Evolutionary conservation across 1,284 basidiomycete species (phyloP), one percentile per base, ranked within the genome.

Genomic region (Moesziomyces globuligerus): DNA sequence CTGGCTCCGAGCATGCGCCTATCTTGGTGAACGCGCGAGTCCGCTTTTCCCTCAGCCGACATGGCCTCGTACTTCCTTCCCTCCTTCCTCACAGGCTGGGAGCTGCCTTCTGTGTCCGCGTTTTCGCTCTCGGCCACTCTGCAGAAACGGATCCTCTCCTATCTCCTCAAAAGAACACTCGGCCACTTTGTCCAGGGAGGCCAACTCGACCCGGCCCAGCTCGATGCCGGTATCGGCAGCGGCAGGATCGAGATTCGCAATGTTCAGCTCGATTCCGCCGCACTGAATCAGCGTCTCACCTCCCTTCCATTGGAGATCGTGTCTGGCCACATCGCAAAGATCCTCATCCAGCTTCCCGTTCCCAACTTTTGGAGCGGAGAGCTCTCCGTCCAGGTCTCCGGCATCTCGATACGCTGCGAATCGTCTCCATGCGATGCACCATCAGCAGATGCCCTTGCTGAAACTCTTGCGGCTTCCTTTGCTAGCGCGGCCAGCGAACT

Each of bases 161-260:
- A 93, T 82, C 85, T 93, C 43, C 86, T 98, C 66, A 91, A 90
- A 85, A 89, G 89, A 67, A 87, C 89, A 3, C 85, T 97, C 0
- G 94, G 94, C 3, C 90, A 91, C 77, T 87, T 96, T 66, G 87
- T 97, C 66, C 90, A 90, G 77, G 91, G 91, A 23, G 92, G 92
- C 11, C 92, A 94, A 75, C 87, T 97, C 58, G 91, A 96, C 83
- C 86, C 88, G 47, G 87, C 90, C 56, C 89, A 93, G 83, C 90
- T 97, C 77, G 93, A 96, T 76, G 91, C 93, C 23, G 93, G 95
- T 82, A 90, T 97, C 74, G 90, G 91, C 8, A 90, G 89, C 42
- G 94, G 94, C 15, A 89, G 88, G 78, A 88, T 97, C 15, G 91
- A 94, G 83, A 87, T 97, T 26, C 89, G 90, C 66, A 88, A 92